Evolutionary conservation across 1,284 basidiomycete species (phyloP).

Genomic region (Microbotryomycetes sp.): DNA sequence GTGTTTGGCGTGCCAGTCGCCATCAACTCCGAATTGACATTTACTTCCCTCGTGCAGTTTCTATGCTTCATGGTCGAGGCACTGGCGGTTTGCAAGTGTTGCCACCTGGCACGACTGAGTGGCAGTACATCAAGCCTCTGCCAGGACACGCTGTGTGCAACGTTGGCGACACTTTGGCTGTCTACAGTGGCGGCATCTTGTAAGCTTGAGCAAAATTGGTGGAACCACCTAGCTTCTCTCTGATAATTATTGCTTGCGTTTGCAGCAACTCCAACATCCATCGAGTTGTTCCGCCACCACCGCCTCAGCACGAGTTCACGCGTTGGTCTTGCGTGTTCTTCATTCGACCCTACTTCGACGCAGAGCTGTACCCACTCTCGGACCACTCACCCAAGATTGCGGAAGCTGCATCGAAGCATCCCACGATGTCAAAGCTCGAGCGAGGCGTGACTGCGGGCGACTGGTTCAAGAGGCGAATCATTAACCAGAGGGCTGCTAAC

Average conservation of each 20-base stretch:
- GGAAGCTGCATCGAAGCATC: slow-evolving; percentile 18
- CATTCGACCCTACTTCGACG: slow-evolving; percentile 12
- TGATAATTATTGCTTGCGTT: too few relatives aligned
- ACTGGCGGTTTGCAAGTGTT: slow-evolving; percentile 37
- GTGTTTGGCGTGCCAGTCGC: too few relatives aligned
- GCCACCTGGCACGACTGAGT: slow-evolving; percentile 31
- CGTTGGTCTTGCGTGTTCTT: slow-evolving; percentile 33
- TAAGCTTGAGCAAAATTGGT: too few relatives aligned
- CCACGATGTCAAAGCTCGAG: slow-evolving; percentile 18
- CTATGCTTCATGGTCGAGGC: slow-evolving; percentile 32
- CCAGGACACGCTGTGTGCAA: slow-evolving; percentile 35
- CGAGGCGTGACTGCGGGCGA: slow-evolving; percentile 17
- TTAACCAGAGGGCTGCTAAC: slow-evolving; percentile 22
- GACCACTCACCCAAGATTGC: slow-evolving; percentile 14
- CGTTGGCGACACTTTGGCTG: slow-evolving; percentile 34
- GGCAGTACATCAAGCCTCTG: slow-evolving; percentile 35
- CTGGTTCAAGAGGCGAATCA: slow-evolving; percentile 26
- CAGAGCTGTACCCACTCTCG: slow-evolving; percentile 5
- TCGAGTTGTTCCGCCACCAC: slow-evolving; percentile 45
- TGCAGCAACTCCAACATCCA: slow-evolving; percentile 51
- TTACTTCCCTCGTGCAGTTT: slow-evolving; percentile 12
- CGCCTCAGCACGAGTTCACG: slow-evolving; percentile 14
- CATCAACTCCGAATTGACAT: neutral
- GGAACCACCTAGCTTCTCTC: too few relatives aligned
- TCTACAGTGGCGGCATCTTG: slow-evolving; percentile 43